Evolutionary conservation across 164 flowering plant species (phyloP), one percentile per base, ranked within the genome.

Genomic region (Taxillus chinensis): DNA sequence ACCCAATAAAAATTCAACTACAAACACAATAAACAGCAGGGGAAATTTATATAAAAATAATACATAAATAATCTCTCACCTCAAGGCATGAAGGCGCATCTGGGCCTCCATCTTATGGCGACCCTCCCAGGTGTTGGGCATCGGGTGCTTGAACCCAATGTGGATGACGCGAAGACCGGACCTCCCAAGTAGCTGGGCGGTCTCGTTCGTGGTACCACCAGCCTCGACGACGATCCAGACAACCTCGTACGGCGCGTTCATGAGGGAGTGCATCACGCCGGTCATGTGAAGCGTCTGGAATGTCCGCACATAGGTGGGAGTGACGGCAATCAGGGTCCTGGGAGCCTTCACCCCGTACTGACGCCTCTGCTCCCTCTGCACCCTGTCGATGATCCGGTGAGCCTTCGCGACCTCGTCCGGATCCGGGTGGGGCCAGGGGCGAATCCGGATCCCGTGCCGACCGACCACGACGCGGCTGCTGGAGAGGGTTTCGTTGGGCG

Each of bases 161-260:
- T 93, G 98, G 51, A 85, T 55, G 45, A 68, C 71, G 59, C 56
- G 61, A 13, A 88, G 70, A 2, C 86, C 80, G 0, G 91, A 83
- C 69, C 80, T 89, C 2, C 73, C 71, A 17, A 92, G 49, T 57
- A 90, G 50, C 5, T 77, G 50, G 3, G 86, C 85, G 0, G 98
- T 93, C 75, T 93, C 98, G 52, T 79, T 84, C 40, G 81, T 74
- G 16, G 50, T 62, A 3, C 98, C 95, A 14, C 97, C 95, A 17
- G 98, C 98, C 69, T 93, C 98, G 45, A 93, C 89, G 3, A 93
- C 90, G 64, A 93, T 78, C 97, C 98, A 93, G 14, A 80, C 70
- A 55, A 93, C 67, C 65, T 85, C 86, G 65, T 85, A 86, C 1
- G 87, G 87, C 16, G 83, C 82, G 49, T 85, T 80, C 98, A 88